Evolutionary conservation across 2,329 filamentous ascomycete genomes (phyloP).

Genomic region (Pseudocercospora pini-densiflorae): DNA sequence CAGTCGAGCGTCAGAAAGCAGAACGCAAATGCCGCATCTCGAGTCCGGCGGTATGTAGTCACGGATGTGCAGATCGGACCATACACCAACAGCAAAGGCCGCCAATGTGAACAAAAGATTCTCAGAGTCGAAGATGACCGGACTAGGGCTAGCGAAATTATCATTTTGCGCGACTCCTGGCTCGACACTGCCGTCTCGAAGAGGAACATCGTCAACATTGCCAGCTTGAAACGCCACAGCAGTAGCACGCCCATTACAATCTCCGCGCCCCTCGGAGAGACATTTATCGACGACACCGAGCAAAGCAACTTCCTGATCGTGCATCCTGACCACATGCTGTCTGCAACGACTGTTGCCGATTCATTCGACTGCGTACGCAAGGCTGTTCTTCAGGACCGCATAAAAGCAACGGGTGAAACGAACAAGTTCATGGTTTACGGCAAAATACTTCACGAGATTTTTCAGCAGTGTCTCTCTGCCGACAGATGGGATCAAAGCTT

Average conservation of each 20-base stretch:
- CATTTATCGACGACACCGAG: slow-evolving; percentile 72
- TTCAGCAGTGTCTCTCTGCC: slow-evolving; percentile 83
- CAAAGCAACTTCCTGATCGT: slow-evolving; percentile 77
- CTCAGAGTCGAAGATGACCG: slow-evolving; percentile 81
- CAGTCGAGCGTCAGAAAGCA: slow-evolving; percentile 8
- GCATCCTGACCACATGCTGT: slow-evolving; percentile 94
- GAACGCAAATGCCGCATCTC: not conserved
- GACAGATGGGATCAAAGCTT: slow-evolving; percentile 80
- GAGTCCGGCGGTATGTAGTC: slow-evolving; percentile 70
- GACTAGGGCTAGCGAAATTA: slow-evolving; percentile 66
- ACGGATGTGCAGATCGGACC: slow-evolving; percentile 72
- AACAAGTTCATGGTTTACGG: slow-evolving; percentile 86
- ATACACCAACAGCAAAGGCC: slow-evolving; percentile 68
- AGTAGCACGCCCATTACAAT: not conserved
- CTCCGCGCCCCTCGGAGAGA: slow-evolving; percentile 61
- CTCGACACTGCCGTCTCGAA: slow-evolving; percentile 75
- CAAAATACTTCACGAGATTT: slow-evolving; percentile 91
- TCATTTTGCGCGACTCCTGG: slow-evolving; percentile 86
- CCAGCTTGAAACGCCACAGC: slow-evolving; percentile 45
- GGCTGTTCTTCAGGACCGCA: slow-evolving; percentile 90
- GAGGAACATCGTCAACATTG: slow-evolving; percentile 82
- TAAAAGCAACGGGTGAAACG: slow-evolving; percentile 85
- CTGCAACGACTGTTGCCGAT: slow-evolving; percentile 93
- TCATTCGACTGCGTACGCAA: slow-evolving; percentile 90
- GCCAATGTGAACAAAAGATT: slow-evolving; percentile 66